Base-by-base conservation (phyloP, 2,329 filamentous ascomycete species). In the Alternaria brassicicola region DNA sequence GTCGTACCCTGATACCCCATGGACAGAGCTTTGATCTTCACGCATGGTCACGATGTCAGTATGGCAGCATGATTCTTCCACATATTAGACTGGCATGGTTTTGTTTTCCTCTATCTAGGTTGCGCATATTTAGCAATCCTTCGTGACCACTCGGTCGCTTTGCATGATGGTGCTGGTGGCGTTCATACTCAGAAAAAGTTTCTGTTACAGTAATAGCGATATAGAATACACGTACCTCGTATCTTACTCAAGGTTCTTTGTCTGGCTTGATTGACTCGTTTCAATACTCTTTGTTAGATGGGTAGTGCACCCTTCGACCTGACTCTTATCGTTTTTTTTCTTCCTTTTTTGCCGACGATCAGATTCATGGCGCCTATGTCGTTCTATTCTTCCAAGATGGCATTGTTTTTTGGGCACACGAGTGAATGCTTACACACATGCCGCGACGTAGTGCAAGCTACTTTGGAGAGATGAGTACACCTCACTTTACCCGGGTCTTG, bases 1-100 rank as follows among this genome's bases (percentile, higher is more conserved):
- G 57, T 65, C 64, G 62, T 67, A 68, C 65, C 63, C 63, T 69
- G 71, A 73, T 74, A 74, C 72, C 72, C 72, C 61, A 59, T 62
- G 63, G 65, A 64, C 64, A 62, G 63, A 57, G 58, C 57, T 54
- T 48, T 66, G 56, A 63, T 62, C 52, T 57, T 48, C 50, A 58
- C 66, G 56, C 54, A 52, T 46, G 54, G 47, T 45, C 19, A 56
- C 23, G 21, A 54, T 28, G 52, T 54, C 30, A 35, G 51, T 48
- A 58, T 57, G 46, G 39, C 28, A 55, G 54, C 53, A 62, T 61
- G 58, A 54, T 55, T 55, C 55, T 48, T 26, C 39, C 47, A 59
- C 46, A 52, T 59, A 55, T 64, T 74, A 72, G 71, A 75, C 66
- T 73, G 69, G 65, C 59, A 71, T 70, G 64, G 64, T 60, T 57